Evolutionary conservation across 2,329 filamentous ascomycete genomes (phyloP).

Genomic region (Diplodia mutila): DNA sequence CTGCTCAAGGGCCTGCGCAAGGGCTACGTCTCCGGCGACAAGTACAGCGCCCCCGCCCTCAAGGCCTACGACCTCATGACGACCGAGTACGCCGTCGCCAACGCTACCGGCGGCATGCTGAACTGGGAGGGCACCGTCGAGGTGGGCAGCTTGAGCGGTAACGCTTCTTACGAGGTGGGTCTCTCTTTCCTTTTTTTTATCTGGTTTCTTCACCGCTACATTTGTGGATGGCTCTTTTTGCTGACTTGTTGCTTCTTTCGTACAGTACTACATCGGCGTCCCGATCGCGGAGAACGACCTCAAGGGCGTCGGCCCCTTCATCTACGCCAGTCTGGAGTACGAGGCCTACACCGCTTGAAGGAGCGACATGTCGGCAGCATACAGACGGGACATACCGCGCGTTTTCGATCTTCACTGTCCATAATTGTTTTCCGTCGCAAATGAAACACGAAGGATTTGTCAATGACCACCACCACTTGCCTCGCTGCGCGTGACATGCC

Average conservation of each 20-base stretch:
- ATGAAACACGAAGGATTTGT: not conserved
- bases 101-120: slow-evolving; percentile 49
- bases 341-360: slow-evolving; percentile 13
- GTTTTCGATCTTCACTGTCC: slow-evolving; percentile 1
- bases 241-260: not conserved
- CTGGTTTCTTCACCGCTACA: not conserved
- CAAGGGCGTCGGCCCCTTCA: slow-evolving; percentile 49
- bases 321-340: slow-evolving; percentile 41
- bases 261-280: slow-evolving; percentile 45
- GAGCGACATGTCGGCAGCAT: too few species aligned
- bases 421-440: not conserved
- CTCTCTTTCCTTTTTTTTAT: too few species aligned
- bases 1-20: slow-evolving; percentile 42
- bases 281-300: slow-evolving; percentile 42
- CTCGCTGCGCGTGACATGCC: not conserved
- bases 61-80: slow-evolving; percentile 52
- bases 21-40: slow-evolving; percentile 36
- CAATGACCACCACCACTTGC: slow-evolving; percentile 4
- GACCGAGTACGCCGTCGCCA: slow-evolving; percentile 51
- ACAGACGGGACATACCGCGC: not conserved
- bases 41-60: slow-evolving; percentile 45
- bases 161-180: slow-evolving; percentile 56
- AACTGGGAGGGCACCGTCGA: slow-evolving; percentile 57
- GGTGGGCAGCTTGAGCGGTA: slow-evolving; percentile 56
- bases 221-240: not conserved